phyloP scores from a whole-genome alignment of 2,329 filamentous ascomycete genomes.

The Ceratocystis cacaofunesta region DNA sequence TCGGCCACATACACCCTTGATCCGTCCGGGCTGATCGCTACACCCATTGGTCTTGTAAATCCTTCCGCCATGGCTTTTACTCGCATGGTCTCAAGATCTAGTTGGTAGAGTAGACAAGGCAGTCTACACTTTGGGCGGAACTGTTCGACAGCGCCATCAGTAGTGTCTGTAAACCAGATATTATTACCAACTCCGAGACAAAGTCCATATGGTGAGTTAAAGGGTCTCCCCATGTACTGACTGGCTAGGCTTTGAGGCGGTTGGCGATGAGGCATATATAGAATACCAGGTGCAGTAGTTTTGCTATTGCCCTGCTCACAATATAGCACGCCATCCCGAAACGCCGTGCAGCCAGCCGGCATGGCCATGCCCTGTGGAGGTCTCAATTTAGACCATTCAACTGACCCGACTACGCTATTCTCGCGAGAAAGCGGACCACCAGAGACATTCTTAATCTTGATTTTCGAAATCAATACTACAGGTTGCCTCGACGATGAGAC shows the following conservation, averaged over 20 bases:
- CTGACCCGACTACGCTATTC: conserved; percentile 20
- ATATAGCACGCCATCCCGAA: conserved; percentile 29
- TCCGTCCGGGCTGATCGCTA: conserved; percentile 33
- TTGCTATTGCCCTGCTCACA: conserved; percentile 28
- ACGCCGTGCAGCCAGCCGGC: conserved; percentile 30
- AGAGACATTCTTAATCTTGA: conserved; percentile 21
- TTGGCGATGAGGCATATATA: conserved; percentile 24
- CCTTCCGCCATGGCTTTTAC: conserved; percentile 33
- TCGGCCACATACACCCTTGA: conserved; percentile 33
- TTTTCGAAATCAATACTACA: conserved; percentile 31
- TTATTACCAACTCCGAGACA: conserved; percentile 29
- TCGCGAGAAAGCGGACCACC: conserved; percentile 19
- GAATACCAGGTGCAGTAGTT: conserved; percentile 20
- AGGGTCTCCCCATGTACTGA: conserved; percentile 30
- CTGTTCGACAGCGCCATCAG: conserved; percentile 34
- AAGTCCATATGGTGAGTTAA: conserved; percentile 37
- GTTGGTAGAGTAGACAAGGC: conserved; percentile 35
- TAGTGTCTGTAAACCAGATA: conserved; percentile 37
- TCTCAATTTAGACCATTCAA: conserved; percentile 29
- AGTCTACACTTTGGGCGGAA: conserved; percentile 30
- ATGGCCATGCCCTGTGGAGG: conserved; percentile 31
- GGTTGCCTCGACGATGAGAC: conserved; percentile 27
- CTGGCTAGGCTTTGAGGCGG: conserved; percentile 26
- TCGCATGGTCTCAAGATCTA: conserved; percentile 26
- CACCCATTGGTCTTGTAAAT: conserved; percentile 33